Percentiles rank a stretch among this genome's conserved stretches.
Evolutionary conservation across 257 asterid species (phyloP).

Genomic region (Ehretia macrophylla): DNA sequence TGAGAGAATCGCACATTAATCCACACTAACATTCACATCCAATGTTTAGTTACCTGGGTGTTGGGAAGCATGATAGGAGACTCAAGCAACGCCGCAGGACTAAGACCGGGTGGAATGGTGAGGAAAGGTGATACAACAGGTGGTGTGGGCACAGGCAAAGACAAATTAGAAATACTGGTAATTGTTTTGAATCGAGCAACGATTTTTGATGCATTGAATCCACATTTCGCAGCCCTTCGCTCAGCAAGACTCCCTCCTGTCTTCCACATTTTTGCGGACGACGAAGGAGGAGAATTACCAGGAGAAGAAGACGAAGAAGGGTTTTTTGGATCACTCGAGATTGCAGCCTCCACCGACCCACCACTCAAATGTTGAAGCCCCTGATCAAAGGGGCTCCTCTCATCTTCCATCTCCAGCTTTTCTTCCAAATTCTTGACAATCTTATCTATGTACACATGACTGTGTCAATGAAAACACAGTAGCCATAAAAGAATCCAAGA

Average conservation of each 20-base stretch:
- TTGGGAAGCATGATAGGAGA: conserved; percentile 67
- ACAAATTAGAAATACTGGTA: too few relatives aligned
- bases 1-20: too few relatives aligned
- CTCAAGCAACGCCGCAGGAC: conserved; percentile 68
- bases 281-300: conserved; percentile 8
- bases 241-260: conserved; percentile 44
- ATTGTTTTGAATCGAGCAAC: conserved; percentile 5
- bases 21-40: too few relatives aligned
- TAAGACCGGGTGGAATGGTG: conserved; percentile 60
- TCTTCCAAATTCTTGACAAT: neutral
- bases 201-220: conserved; percentile 43
- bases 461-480: too few relatives aligned
- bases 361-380: neutral
- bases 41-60: conserved; percentile 38
- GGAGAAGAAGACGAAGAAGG: neutral
- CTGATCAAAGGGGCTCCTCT: conserved; percentile 3
- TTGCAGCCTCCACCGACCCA: neutral
- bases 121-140: conserved; percentile 29
- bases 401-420: conserved; percentile 7
- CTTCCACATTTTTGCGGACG: conserved; percentile 11
- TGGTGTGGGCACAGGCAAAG: neutral
- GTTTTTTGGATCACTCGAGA: neutral
- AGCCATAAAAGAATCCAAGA: conserved; percentile 43
- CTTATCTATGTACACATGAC: neutral
- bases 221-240: conserved; percentile 55